Evolutionary conservation across 768 basidiomycete genomes (phyloP), one percentile per base, ranked within the genome.

Genomic region (Lentinula sp.): DNA sequence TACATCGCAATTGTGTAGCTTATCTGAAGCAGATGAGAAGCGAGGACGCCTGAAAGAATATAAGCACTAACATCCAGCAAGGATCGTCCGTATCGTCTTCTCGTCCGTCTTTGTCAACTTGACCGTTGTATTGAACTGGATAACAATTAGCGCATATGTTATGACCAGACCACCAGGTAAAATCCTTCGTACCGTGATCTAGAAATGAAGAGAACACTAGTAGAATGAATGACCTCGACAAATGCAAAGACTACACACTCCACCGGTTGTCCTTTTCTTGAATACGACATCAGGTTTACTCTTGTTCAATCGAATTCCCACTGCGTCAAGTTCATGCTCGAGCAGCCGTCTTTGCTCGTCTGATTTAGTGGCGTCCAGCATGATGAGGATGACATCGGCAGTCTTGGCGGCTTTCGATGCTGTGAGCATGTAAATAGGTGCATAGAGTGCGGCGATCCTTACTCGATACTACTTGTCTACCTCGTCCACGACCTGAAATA

Each of bases 381-480:
- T 94, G 59, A 96, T 80, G 35, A 98, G 74, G 65, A 98, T 96
- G 54, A 98, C 80, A 74, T 99, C 97, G 5, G 93, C 91, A 7
- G 93, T 96, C 74, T 94, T 91, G 31, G 89, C 90, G 66, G 87
- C 86, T 87, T 59, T 32, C 40, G 13, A 53, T 53, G 9, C 34
- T 31, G 10, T 35, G 8, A 31, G 46, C 45, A 43, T 32, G 50
- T 16, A 35, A 57, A 46, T n/a, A 28, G n/a, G 37, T 32, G n/a
- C 34, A 61, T 48, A 45, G 69, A 54, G 32, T 28, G 7, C 21
- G 8, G 15, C 32, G 21, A 23, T 8, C 59, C 80, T 56, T 67
- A 86, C 87, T 97, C 18, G 95, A 88, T 15, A 99, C 95, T 39
- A 99, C 96, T 74, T 99, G 96, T 65, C 96, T 85, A 34, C 96